These are phyloP conservation scores for Tricholoma matsutake DNA, from an alignment of 768 basidiomycete species.

Conservation along the genomic window DNA sequence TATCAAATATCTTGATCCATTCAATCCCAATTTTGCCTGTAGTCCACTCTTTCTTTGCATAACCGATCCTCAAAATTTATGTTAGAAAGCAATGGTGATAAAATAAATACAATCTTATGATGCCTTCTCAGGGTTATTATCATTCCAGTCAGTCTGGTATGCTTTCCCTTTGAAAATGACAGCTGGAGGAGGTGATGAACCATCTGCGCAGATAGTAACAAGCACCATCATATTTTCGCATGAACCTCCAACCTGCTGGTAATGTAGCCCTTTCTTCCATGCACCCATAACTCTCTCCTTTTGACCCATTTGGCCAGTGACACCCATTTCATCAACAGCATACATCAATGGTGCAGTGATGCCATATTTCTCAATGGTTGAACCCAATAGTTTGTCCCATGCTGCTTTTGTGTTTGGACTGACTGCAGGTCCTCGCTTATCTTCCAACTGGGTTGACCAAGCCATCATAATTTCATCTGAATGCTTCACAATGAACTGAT, in stretches of 20 bases:
- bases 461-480: constrained; percentile 21
- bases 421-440: constrained; percentile 22
- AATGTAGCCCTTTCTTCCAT: not conserved
- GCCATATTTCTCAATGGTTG: not conserved
- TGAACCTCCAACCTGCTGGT: constrained; percentile 2
- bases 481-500: constrained; percentile 5
- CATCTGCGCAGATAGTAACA: constrained; percentile 35
- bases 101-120: constrained; percentile 21
- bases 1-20: constrained; percentile 31
- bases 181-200: constrained; percentile 23
- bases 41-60: constrained; percentile 30
- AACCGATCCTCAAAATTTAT: constrained; percentile 17
- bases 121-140: constrained; percentile 33
- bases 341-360: not conserved
- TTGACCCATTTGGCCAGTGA: constrained; percentile 20
- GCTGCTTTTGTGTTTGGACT: constrained; percentile 23
- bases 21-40: constrained; percentile 19
- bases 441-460: constrained; percentile 31
- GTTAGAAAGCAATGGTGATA: not conserved
- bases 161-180: constrained; percentile 37
- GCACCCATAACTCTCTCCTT: constrained; percentile 14
- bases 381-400: not conserved
- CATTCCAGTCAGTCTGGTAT: constrained; percentile 25
- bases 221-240: constrained; percentile 34
- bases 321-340: constrained; percentile 13